A percentile compares a stretch with the other conserved stretches of the same genome.
Conservation (phyloP, 202 grass and related monocot genomes). For the Alloteropsis angusta region DNA sequence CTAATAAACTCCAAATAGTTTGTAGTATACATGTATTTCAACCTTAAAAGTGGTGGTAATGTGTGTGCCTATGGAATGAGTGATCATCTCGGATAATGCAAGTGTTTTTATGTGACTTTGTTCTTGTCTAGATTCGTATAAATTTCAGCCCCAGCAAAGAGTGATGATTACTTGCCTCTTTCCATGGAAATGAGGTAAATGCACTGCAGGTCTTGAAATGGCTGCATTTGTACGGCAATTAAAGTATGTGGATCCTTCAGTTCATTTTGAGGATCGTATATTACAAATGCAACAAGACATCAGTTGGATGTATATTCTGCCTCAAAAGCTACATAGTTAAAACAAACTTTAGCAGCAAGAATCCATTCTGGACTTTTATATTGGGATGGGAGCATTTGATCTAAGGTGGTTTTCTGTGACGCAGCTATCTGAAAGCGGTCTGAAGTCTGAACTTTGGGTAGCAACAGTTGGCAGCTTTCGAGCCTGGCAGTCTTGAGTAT, state of each 20-base stretch:
- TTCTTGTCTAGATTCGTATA: neutral
- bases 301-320: neutral
- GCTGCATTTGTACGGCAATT: neutral
- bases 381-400: no score
- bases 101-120: neutral
- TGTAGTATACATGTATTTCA: constrained; percentile 10
- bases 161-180: neutral
- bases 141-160: neutral
- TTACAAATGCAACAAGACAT: neutral
- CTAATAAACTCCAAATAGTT: neutral
- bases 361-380: no score
- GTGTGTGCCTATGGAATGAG: neutral
- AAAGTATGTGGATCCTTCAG: neutral
- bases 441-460: no score
- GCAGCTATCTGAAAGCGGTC: no score
- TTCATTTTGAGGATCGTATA: neutral
- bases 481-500: no score
- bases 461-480: no score
- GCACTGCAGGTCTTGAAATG: neutral
- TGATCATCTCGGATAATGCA: neutral
- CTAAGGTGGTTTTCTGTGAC: no score
- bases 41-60: constrained; percentile 11
- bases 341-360: neutral
- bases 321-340: neutral
- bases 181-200: neutral